Percentiles rank a stretch among this genome's conserved stretches.
phyloP scores from a whole-genome alignment of 345 rosid species.

The Microthlaspi erraticum region DNA sequence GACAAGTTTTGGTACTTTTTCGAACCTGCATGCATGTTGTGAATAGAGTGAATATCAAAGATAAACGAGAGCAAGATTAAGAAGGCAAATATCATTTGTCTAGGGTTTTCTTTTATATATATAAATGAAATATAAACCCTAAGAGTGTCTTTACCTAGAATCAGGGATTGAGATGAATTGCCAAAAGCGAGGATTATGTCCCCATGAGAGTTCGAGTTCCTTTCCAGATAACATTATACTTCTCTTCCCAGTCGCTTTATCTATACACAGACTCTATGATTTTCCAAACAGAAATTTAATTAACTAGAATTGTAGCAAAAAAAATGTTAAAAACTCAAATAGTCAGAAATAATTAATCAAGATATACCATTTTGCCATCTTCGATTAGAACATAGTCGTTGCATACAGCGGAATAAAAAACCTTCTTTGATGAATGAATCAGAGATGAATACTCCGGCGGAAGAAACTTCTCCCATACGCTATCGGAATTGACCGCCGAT shows the following conservation, averaged over 20 bases:
- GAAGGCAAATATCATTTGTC: too few relatives aligned
- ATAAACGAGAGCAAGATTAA: too few relatives aligned
- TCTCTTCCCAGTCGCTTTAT: neutral
- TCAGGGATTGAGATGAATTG: neutral
- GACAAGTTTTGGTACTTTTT: neutral
- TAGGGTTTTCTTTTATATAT: too few relatives aligned
- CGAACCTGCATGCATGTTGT: neutral
- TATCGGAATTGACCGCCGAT: slow-evolving; percentile 48
- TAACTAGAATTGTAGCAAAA: neutral
- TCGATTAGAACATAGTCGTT: slow-evolving; percentile 14
- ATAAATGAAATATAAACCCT: too few relatives aligned
- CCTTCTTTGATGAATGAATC: slow-evolving; percentile 38
- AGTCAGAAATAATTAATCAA: neutral
- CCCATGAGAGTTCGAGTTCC: neutral
- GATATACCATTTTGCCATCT: slow-evolving; percentile 6
- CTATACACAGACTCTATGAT: neutral
- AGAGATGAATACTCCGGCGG: slow-evolving; percentile 47
- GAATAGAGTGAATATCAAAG: too few relatives aligned
- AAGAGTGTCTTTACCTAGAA: neutral
- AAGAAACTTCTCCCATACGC: slow-evolving; percentile 55
- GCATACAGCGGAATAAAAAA: slow-evolving; percentile 52
- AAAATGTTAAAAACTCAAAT: neutral
- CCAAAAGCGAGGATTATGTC: neutral
- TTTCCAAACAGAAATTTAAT: neutral
- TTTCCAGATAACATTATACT: slow-evolving; percentile 1